Conservation (phyloP, 1,284 basidiomycete genomes). For the Trichosporon sp. region DNA sequence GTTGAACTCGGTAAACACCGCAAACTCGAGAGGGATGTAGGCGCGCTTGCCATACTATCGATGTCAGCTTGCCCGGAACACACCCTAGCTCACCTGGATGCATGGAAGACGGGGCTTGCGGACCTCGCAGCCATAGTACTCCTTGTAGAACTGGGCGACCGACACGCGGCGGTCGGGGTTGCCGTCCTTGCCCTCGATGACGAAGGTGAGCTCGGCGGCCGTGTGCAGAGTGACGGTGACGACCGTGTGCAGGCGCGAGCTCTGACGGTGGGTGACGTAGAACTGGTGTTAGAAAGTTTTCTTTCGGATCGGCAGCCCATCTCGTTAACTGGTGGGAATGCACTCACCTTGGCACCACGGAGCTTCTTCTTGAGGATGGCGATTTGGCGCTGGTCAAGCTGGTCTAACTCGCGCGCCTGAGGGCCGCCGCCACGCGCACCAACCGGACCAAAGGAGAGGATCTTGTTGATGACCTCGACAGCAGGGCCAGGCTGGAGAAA, state of each 20-base stretch:
- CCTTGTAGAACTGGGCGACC: slow-evolving; percentile 52
- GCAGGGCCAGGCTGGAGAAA: slow-evolving; percentile 50
- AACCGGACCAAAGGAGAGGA: slow-evolving; percentile 34
- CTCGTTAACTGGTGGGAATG: not conserved
- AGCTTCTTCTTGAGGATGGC: slow-evolving; percentile 43
- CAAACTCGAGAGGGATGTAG: slow-evolving; percentile 51
- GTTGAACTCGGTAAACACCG: slow-evolving; percentile 49
- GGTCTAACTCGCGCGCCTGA: slow-evolving; percentile 24
- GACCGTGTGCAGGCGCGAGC: slow-evolving; percentile 45
- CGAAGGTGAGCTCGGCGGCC: slow-evolving; percentile 45
- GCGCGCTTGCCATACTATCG: slow-evolving; percentile 45
- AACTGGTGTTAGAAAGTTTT: slow-evolving; percentile 31
- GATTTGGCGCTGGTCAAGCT: slow-evolving; percentile 33
- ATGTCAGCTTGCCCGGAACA: slow-evolving; percentile 21
- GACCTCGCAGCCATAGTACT: slow-evolving; percentile 40
- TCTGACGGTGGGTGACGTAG: slow-evolving; percentile 46
- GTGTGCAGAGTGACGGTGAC: slow-evolving; percentile 41
- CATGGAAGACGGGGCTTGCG: slow-evolving; percentile 49
- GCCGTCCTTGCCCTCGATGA: slow-evolving; percentile 43
- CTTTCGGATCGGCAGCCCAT: too few relatives aligned
- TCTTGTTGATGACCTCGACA: slow-evolving; percentile 47
- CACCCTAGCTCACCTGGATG: slow-evolving; percentile 41
- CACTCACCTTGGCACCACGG: slow-evolving; percentile 41
- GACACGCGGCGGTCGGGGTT: slow-evolving; percentile 35
- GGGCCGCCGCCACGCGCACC: slow-evolving; percentile 31